These are phyloP conservation scores for Neltuma alba DNA, from an alignment of 306 rosid species.

Conservation along the genomic window DNA sequence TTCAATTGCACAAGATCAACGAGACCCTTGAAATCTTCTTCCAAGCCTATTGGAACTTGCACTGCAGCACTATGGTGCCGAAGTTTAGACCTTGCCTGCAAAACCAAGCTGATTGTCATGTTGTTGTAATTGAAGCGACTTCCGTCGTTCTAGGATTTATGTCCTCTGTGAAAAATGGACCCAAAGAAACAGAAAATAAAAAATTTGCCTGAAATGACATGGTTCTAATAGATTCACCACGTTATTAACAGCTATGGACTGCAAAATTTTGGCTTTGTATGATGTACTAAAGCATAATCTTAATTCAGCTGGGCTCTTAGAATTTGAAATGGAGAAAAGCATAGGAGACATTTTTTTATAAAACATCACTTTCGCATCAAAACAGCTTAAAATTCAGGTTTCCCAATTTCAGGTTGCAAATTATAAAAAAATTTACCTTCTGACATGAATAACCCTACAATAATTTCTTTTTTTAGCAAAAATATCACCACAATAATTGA, in stretches of 20 bases:
- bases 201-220: conserved; percentile 13
- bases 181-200: neutral
- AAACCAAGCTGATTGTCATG: conserved; percentile 29
- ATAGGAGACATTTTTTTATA: neutral
- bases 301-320: neutral
- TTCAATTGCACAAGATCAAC: conserved; percentile 88
- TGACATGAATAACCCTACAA: conserved; percentile 7
- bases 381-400: conserved; percentile 24
- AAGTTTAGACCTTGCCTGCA: conserved; percentile 92
- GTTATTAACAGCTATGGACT: conserved; percentile 6
- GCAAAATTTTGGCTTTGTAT: conserved; percentile 13
- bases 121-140: neutral
- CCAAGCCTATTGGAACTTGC: conserved; percentile 97
- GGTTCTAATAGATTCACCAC: neutral
- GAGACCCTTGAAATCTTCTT: conserved; percentile 91
- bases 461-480: too few relatives aligned
- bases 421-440: conserved; percentile 1
- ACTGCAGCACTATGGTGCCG: conserved; percentile 97
- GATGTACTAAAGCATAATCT: conserved; percentile 6
- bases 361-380: neutral
- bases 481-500: conserved; percentile 15
- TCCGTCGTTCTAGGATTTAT: neutral
- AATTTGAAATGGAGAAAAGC: conserved; percentile 1
- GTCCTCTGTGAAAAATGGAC: conserved; percentile 6
- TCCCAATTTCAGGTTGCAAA: neutral